Base-by-base conservation (phyloP, 2,329 filamentous ascomycete genomes). In the Alternaria arborescens region DNA sequence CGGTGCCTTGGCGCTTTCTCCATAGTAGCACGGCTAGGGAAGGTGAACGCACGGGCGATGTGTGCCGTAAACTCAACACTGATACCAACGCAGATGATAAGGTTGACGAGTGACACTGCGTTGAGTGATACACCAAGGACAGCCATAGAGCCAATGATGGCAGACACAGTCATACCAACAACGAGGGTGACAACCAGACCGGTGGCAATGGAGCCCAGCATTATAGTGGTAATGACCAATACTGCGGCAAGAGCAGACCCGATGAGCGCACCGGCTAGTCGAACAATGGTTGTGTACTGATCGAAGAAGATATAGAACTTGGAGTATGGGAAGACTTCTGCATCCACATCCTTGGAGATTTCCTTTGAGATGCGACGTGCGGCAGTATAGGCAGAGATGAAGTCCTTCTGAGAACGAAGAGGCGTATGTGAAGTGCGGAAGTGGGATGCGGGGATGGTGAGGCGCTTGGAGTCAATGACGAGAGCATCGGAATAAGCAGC, bases 271-370 rank as follows among this genome's bases (percentile, higher is more conserved):
- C 86, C 90, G 0, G 94, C 94, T 4, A 98, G 85, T 11, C 86
- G 85, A 20, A 97, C 88, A 62, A 99, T 98, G 59, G 87, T 87
- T 6, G 92, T 86, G 75, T 99, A 99, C 77, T 98, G 95, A 76
- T 99, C 95, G 77, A 99, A 99, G 86, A 98, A 99, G 77, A 99
- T 94, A 82, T 99, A 99, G 78, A 97, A 97, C 62, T 97, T 90
- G 69, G 92, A 96, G 82, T 99, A 99, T 0, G 95, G 93, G 84
- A 99, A 99, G 3, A 99, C 89, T 24, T 95, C 89, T 22, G 92
- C 88, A 5, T 89, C 87, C 5, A 93, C 94, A 52, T 86, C 84
- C 54, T 86, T 80, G 14, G 86, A 89, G 52, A 99, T 89, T 28
- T 91, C 90, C 12, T 88, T 82, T 0, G 94, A 89, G 64, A 99